These are phyloP conservation scores for Pisolithus marmoratus DNA, from an alignment of 768 basidiomycete species.

Conservation along the genomic window DNA sequence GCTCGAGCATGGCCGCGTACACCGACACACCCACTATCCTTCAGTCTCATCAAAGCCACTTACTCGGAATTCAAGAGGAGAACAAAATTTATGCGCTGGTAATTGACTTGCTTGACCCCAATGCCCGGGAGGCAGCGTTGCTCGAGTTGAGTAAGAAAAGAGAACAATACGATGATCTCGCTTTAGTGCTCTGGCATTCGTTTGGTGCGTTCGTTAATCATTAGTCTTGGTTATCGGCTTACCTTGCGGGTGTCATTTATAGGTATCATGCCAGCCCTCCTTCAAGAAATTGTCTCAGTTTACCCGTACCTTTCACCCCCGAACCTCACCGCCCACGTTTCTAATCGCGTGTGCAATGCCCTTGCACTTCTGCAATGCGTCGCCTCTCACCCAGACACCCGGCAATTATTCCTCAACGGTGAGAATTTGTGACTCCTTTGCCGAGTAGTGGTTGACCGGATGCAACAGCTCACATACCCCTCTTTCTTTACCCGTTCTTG, in stretches of 20 bases:
- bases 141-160: constrained; percentile 97
- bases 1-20: constrained; percentile 36
- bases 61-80: constrained; percentile 55
- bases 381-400: constrained; percentile 93
- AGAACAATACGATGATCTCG: constrained; percentile 98
- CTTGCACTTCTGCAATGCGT: constrained; percentile 97
- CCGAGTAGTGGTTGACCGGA: neutral
- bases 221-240: neutral
- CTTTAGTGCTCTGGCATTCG: constrained; percentile 96
- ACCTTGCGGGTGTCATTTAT: neutral
- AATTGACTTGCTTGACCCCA: constrained; percentile 78
- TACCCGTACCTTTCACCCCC: constrained; percentile 95
- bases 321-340: constrained; percentile 93
- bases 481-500: constrained; percentile 93
- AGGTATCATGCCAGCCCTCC: constrained; percentile 97
- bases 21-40: constrained; percentile 59
- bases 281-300: constrained; percentile 97
- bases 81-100: constrained; percentile 88
- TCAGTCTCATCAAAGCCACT: constrained; percentile 50
- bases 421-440: constrained; percentile 12
- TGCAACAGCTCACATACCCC: constrained; percentile 85
- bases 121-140: constrained; percentile 81
- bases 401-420: constrained; percentile 94
- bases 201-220: constrained; percentile 55
- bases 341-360: constrained; percentile 98